phyloP scores from a whole-genome alignment of 192 early-diverging fungal genomes.

The Coemansia sp. region DNA sequence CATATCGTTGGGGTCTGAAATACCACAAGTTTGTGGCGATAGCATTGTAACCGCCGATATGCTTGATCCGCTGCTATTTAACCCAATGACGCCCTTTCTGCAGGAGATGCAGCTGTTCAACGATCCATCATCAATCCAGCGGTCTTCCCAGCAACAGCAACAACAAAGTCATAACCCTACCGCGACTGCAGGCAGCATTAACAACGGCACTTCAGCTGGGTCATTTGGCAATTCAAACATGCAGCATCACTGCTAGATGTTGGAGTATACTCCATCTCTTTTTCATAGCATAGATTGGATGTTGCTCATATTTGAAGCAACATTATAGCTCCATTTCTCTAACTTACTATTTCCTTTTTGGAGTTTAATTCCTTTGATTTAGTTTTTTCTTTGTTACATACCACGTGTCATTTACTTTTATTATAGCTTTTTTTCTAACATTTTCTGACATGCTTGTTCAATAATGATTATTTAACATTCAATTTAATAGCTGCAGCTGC shows the following conservation, averaged over 20 bases:
- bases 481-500: no score
- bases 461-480: no score
- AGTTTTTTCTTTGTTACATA: conserved; percentile 1
- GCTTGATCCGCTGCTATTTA: conserved; percentile 52
- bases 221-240: not conserved
- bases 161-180: conserved; percentile 6
- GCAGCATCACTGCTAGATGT: not conserved
- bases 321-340: not conserved
- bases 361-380: not conserved
- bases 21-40: conserved; percentile 15
- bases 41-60: conserved; percentile 19
- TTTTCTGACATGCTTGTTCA: no score
- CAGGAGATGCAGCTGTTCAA: conserved; percentile 51
- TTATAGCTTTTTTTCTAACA: not conserved
- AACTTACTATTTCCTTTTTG: not conserved
- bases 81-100: conserved; percentile 53
- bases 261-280: not conserved
- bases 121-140: conserved; percentile 6
- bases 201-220: conserved; percentile 1
- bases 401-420: not conserved
- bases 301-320: not conserved
- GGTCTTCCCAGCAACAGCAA: conserved; percentile 2
- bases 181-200: conserved; percentile 5
- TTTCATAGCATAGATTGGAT: conserved; percentile 3
- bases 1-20: conserved; percentile 3